These are phyloP conservation scores for Vanrija sp. DNA, from an alignment of 1,284 basidiomycete genomes.

Conservation along the genomic window DNA sequence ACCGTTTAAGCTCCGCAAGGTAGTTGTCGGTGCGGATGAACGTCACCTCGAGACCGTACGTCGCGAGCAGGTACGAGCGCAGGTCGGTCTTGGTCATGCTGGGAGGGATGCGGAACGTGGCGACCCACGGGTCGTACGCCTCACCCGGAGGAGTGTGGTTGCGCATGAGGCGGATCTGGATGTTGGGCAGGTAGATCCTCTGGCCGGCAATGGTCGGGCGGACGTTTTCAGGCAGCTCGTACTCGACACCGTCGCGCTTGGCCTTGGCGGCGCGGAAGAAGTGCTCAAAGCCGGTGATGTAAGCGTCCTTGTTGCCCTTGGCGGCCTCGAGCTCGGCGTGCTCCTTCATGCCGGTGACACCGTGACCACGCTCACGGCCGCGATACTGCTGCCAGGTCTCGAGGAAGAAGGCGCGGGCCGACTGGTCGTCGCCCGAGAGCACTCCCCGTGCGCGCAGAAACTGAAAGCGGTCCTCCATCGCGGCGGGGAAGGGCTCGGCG, in stretches of 20 bases:
- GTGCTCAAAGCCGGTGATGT: too few relatives aligned
- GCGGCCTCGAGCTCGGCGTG: background rate
- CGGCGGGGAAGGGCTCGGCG: constrained; percentile 24
- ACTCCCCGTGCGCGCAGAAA: constrained; percentile 24
- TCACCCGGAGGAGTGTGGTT: constrained; percentile 73
- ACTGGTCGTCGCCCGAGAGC: constrained; percentile 29
- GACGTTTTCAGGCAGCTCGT: too few relatives aligned
- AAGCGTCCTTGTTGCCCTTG: background rate
- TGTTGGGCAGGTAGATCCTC: constrained; percentile 83
- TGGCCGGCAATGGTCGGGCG: constrained; percentile 63
- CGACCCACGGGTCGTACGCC: constrained; percentile 89
- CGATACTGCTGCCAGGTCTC: constrained; percentile 33
- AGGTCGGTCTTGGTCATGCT: constrained; percentile 88
- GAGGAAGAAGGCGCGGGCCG: constrained; percentile 36
- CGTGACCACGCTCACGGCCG: constrained; percentile 36
- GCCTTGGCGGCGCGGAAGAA: constrained; percentile 1
- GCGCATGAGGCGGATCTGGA: constrained; percentile 74
- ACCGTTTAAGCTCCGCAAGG: constrained; percentile 56
- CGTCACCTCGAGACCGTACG: constrained; percentile 82
- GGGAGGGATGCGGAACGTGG: constrained; percentile 81
- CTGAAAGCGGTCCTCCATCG: constrained; percentile 41
- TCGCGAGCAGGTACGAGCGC: constrained; percentile 73
- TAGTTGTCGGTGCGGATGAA: constrained; percentile 93
- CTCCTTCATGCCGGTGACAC: background rate
- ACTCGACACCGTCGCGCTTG: background rate